phyloP scores from a whole-genome alignment of 345 rosid species.

The Lepidium sativum region DNA sequence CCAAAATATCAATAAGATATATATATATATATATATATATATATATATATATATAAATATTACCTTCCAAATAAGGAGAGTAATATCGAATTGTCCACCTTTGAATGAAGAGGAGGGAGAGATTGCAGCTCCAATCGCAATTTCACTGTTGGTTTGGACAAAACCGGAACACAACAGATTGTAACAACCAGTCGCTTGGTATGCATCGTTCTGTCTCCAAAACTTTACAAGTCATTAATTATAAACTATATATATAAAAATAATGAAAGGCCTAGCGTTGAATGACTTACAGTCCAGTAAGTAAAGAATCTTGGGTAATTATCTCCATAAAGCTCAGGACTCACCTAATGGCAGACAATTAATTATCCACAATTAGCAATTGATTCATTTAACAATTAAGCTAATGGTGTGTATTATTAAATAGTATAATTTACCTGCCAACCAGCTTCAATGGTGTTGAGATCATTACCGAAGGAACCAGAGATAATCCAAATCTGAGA shows the following conservation, averaged over 20 bases:
- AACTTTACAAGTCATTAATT: not conserved
- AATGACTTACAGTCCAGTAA: constrained; percentile 88
- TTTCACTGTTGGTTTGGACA: constrained; percentile 76
- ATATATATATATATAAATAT: too few relatives aligned
- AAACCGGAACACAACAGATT: constrained; percentile 95
- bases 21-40: too few relatives aligned
- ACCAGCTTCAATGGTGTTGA: constrained; percentile 98
- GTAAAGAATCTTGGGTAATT: constrained; percentile 92
- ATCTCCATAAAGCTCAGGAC: constrained; percentile 98
- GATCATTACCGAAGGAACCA: constrained; percentile 89
- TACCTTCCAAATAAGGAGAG: constrained; percentile 95
- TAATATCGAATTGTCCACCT: constrained; percentile 92
- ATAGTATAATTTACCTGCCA: constrained; percentile 61
- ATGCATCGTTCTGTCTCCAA: constrained; percentile 65
- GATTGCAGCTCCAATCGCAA: constrained; percentile 96
- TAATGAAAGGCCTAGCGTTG: not conserved
- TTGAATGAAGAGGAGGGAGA: constrained; percentile 78
- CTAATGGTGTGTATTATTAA: not conserved
- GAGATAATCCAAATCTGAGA: constrained; percentile 98
- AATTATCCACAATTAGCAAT: not conserved
- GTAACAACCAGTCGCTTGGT: constrained; percentile 97
- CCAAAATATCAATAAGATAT: too few relatives aligned
- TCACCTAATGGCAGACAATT: constrained; percentile 45
- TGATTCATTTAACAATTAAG: not conserved
- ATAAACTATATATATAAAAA: not conserved